phyloP scores from a whole-genome alignment of 352 stramenopile genomes.

The Phytophthora colocasiae region DNA sequence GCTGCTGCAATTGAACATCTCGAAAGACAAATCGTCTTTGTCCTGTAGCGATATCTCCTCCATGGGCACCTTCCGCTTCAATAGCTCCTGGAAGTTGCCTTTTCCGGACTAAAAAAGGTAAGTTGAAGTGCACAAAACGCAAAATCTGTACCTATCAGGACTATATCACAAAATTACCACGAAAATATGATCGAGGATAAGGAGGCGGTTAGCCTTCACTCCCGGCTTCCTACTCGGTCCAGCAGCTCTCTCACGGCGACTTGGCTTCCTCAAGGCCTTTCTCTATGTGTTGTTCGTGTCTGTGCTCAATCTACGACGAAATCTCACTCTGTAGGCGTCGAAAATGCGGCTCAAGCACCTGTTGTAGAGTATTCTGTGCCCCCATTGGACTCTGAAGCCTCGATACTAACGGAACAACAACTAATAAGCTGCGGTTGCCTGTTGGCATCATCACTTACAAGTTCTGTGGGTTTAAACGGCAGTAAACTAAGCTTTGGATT shows the following conservation, averaged over 20 bases:
- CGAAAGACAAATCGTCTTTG: constrained; percentile 9
- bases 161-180: constrained; percentile 22
- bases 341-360: constrained; percentile 1
- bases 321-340: constrained; percentile 2
- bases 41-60: constrained; percentile 9
- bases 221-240: constrained; percentile 2
- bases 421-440: constrained; percentile 21
- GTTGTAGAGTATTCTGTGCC: constrained; percentile 21
- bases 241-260: background rate
- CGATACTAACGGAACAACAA: constrained; percentile 18
- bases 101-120: constrained; percentile 9
- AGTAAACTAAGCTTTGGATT: constrained; percentile 22
- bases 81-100: constrained; percentile 17
- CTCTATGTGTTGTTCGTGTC: constrained; percentile 28
- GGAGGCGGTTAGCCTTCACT: background rate
- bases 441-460: constrained; percentile 2
- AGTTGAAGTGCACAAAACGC: constrained; percentile 24
- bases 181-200: constrained; percentile 7
- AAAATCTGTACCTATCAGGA: constrained; percentile 8
- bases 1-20: constrained; percentile 22
- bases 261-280: constrained; percentile 10
- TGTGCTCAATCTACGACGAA: background rate
- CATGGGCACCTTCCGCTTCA: constrained; percentile 2
- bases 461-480: constrained; percentile 4
- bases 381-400: constrained; percentile 27